Base-by-base conservation (phyloP, 2,329 filamentous ascomycete species). In the Pseudogymnoascus sp. region DNA sequence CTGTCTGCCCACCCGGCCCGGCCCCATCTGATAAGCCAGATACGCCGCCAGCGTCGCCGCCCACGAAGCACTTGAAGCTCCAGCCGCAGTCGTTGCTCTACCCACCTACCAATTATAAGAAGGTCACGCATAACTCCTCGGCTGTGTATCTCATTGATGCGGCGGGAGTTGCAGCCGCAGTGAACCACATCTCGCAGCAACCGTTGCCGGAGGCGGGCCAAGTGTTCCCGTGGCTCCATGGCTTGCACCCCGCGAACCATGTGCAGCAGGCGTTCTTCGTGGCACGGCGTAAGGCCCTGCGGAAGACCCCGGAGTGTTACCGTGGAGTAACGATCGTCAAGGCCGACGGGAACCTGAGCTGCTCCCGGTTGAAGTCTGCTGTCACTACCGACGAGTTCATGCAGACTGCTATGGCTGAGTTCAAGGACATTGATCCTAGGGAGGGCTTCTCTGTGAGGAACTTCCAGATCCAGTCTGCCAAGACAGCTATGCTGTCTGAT, bases 191-290 rank as follows among this genome's bases (percentile, higher is more conserved):
- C 64, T 84, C 93, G 2, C 83, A 86, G 2, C 91, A 96, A 71
- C 88, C 92, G 1, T 80, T 97, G 23, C 93, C 95, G 5, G 87
- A 93, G 63, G 87, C 95, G 0, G 84, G 88, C n/a, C 82, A 87
- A 65, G 90, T 97, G 66, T 99, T 97, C 71, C 95, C 95, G 1
- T 99, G 95, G 95, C 81, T 97, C 23, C 95, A 99, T 77, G 95
- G 95, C 23, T 78, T 97, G 42, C 93, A 97, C 71, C 88, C 90
- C 0, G 85, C 89, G 65, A 99, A 99, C 72, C 87, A 91, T 65
- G 83, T 96, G 62, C 95, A 99, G 72, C 83, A 95, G 65, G 85
- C 89, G 5, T 97, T 97, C 78, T 97, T 99, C 74, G 86, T 88
- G 61, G 87, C 89, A 25, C 85, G 91, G 66, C 88, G 88, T 70